Base-by-base conservation (phyloP, 495 filamentous ascomycete genomes). In the Hypoxylon fuscum region DNA sequence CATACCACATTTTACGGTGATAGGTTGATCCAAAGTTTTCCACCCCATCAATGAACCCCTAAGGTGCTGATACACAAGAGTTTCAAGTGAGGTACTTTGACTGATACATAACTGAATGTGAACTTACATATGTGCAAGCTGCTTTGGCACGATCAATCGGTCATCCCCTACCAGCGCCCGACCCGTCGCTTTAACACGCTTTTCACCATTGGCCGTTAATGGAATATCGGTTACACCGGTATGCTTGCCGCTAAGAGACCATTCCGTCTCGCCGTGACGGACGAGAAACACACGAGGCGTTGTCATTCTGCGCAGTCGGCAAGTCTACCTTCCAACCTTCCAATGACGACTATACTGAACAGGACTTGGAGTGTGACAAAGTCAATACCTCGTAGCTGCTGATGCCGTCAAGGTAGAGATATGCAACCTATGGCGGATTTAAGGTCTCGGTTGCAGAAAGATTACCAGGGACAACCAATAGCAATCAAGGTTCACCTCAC, bases 231-330 rank as follows among this genome's bases (percentile, higher is more conserved):
- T 91, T 21, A 77, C 83, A 43, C 94, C 91, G 0, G 95, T 98
- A 78, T 98, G 94, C 18, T 89, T 87, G 55, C 93, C 95, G 68
- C 91, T 92, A 34, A 97, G 84, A 1, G 93, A 97, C 95, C 95
- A 98, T 82, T 96, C 92, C 2, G 95, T 98, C 76, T 98, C 95
- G 76, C 85, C 85, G 68, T 98, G 95, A 63, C 95, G 90, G 77
- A 95, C 81, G 57, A 98, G 89, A 83, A 97, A 97, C 73, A 93
- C 88, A 45, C 93, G 84, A 4, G 95, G 93, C 8, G 89, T 85
- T 22, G 77, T 35, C 78, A 81, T 81, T 42, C 34, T 43, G 34
- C 31, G 27, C 31, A 32, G 18, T 42, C 5, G 32, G 32, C n/a
- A n/a, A 40, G 10, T 17, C 21, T n/a, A 9, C n/a, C 20, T 23